Evolutionary conservation across 2,329 filamentous ascomycete species (phyloP), one percentile per base, ranked within the genome.

Genomic region (Huntiella decipiens): DNA sequence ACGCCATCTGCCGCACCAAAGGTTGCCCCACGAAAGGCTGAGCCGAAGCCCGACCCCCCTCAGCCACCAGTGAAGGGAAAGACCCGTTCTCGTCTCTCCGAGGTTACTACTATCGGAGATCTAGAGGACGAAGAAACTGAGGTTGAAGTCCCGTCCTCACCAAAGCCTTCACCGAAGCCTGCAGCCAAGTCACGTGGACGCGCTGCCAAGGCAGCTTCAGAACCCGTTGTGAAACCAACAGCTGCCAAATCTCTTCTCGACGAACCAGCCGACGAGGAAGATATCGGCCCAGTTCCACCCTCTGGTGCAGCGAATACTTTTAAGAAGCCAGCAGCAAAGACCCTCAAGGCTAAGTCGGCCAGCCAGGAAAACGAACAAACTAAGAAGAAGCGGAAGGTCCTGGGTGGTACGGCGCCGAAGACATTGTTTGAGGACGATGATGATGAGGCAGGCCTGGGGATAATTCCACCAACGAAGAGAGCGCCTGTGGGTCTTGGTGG

Each of bases 371-470:
- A 53, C 28, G 63, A 68, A 52, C 63, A 60, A 5, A 72, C 67
- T 59, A 77, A 74, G 57, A 84, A 79, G 67, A 86, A 80, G 65
- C 74, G 80, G 51, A 87, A 84, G 60, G 62, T 84, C 4, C 66
- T 82, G 1, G 64, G 62, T 17, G 64, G 62, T 16, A 32, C 44
- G 15, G 48, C 37, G 8, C 48, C 48, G 28, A 47, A 75, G 52
- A 82, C 75, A 3, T 57, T 91, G 4, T 84, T 88, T 49, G 78
- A 80, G 6, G 78, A 78, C 4, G 79, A 81, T 6, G 69, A 66
- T 4, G 74, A 60, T 8, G 50, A 62, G 56, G 49, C 13, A 28
- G 38, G 8, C n/a, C 12, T 4, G 7, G n/a, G 34, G 8, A 38
- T 45, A 32, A 37, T 43, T n/a, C 36, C 36, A 13, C 35, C 39